Percentiles rank a stretch among this genome's conserved stretches.
phyloP scores from a whole-genome alignment of 352 stramenopile genomes.

The Phytopythium litorale region DNA sequence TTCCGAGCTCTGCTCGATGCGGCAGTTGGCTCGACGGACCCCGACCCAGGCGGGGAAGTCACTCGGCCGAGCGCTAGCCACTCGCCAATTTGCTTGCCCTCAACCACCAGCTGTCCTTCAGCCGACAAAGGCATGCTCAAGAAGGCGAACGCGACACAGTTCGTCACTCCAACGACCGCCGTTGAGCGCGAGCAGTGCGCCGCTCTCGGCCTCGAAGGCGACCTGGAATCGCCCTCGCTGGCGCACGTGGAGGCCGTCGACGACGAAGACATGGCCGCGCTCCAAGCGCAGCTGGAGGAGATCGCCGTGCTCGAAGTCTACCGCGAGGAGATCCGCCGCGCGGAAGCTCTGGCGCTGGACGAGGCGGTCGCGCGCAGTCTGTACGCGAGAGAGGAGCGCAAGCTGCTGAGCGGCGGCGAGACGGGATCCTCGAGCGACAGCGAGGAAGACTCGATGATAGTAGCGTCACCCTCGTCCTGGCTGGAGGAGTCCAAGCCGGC shows the following conservation, averaged over 20 bases:
- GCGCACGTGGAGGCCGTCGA: constrained; percentile 13
- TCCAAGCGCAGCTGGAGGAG: constrained; percentile 17
- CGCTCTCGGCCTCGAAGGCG: constrained; percentile 11
- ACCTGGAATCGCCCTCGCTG: constrained; percentile 13
- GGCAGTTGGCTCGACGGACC: not conserved
- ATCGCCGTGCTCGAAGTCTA: constrained; percentile 35
- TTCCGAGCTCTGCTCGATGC: not conserved
- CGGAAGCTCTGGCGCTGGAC: constrained; percentile 33
- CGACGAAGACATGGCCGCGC: constrained; percentile 14
- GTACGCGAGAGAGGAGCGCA: constrained; percentile 31
- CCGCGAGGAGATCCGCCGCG: constrained; percentile 29
- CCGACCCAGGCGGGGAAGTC: not conserved
- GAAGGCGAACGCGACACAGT: not conserved
- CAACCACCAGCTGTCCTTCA: not conserved
- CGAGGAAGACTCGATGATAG: constrained; percentile 10
- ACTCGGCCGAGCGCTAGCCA: not conserved
- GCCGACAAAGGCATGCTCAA: not conserved
- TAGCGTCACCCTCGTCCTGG: constrained; percentile 8
- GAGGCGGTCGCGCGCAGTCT: constrained; percentile 42
- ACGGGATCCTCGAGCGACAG: not conserved
- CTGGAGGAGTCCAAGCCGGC: constrained; percentile 31
- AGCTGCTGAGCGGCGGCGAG: constrained; percentile 17
- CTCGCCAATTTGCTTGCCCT: not conserved
- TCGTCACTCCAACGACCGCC: not conserved
- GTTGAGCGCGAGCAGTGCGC: constrained; percentile 14